A percentile compares a stretch with the other conserved stretches of the same genome.
Conservation (phyloP, 768 basidiomycete genomes). For the Suillus luteus region DNA sequence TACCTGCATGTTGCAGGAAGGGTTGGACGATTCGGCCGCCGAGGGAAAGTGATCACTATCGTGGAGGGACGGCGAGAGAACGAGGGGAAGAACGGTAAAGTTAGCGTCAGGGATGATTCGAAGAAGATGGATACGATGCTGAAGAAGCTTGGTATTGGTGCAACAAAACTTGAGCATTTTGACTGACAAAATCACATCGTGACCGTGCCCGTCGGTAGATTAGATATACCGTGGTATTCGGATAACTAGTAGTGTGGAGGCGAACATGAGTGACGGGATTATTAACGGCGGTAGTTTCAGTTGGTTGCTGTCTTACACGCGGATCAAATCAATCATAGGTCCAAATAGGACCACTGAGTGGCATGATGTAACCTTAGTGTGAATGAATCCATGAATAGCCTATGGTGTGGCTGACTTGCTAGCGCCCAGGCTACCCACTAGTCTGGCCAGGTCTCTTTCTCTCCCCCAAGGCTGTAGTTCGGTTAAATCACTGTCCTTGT, state of each 20-base stretch:
- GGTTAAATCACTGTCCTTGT: slow-evolving; percentile 2
- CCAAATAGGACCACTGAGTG: slow-evolving; percentile 5
- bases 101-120: slow-evolving; percentile 34
- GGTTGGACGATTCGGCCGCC: slow-evolving; percentile 69
- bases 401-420: slow-evolving; percentile 34
- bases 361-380: slow-evolving; percentile 7
- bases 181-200: slow-evolving; percentile 30
- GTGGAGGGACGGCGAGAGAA: slow-evolving; percentile 43
- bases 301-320: slow-evolving; percentile 5
- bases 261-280: not conserved
- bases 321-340: slow-evolving; percentile 5
- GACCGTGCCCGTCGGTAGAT: slow-evolving; percentile 8
- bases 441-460: slow-evolving; percentile 3
- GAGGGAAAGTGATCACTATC: slow-evolving; percentile 67
- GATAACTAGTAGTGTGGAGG: not conserved
- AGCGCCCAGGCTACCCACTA: slow-evolving; percentile 11
- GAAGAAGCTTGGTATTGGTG: slow-evolving; percentile 42
- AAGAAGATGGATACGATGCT: slow-evolving; percentile 47
- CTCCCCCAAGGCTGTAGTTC: not conserved
- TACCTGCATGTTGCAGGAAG: slow-evolving; percentile 76
- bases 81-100: slow-evolving; percentile 30
- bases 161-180: slow-evolving; percentile 55
- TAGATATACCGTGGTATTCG: slow-evolving; percentile 4
- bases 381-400: slow-evolving; percentile 18
- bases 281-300: slow-evolving; percentile 1